These are phyloP conservation scores for Acrocalymma vagum DNA, from an alignment of 2,329 filamentous ascomycete genomes.

Conservation along the genomic window DNA sequence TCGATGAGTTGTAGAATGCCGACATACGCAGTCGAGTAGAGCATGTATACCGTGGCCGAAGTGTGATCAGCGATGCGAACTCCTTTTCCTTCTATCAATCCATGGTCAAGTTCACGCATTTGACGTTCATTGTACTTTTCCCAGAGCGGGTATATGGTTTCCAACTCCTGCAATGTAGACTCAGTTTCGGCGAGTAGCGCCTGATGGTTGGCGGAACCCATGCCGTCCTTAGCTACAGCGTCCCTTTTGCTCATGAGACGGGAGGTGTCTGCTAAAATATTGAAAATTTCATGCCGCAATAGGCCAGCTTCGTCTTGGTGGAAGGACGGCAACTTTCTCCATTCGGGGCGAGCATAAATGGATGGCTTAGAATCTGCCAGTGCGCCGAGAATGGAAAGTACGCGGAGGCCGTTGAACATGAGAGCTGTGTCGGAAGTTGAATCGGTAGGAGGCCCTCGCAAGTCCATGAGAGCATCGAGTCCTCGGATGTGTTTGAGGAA, in stretches of 20 bases:
- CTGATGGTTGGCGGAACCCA: neutral
- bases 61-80: constrained; percentile 25
- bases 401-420: constrained; percentile 28
- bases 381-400: constrained; percentile 32
- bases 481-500: constrained; percentile 38
- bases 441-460: constrained; percentile 29
- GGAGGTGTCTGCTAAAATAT: constrained; percentile 34
- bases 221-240: constrained; percentile 2
- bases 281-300: constrained; percentile 28
- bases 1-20: constrained; percentile 28
- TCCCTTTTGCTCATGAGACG: constrained; percentile 23
- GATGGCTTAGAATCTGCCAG: constrained; percentile 25
- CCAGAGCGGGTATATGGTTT: constrained; percentile 20
- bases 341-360: constrained; percentile 30
- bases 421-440: constrained; percentile 13
- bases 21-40: constrained; percentile 33
- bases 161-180: constrained; percentile 9
- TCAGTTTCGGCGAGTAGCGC: constrained; percentile 16
- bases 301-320: constrained; percentile 15
- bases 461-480: constrained; percentile 33
- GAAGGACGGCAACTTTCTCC: constrained; percentile 27
- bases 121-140: constrained; percentile 21
- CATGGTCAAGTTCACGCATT: constrained; percentile 2
- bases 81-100: constrained; percentile 15
- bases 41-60: constrained; percentile 31